Evolutionary conservation across 164 flowering plant genomes (phyloP).

Genomic region (Chimonanthus praecox): DNA sequence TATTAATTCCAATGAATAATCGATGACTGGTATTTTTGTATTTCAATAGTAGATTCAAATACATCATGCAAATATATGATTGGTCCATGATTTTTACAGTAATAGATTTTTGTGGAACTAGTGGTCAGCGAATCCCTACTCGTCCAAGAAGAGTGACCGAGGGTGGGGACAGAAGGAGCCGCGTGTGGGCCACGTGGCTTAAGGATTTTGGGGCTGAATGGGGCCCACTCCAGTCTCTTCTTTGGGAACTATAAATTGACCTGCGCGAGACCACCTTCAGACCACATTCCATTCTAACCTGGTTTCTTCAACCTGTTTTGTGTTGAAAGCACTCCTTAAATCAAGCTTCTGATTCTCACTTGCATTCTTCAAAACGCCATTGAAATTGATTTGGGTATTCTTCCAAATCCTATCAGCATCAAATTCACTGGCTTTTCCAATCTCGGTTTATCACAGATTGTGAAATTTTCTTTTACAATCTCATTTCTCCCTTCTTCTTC

Average conservation of each 20-base stretch:
- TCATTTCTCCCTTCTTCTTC: neutral
- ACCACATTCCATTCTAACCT: neutral
- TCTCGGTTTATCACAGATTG: neutral
- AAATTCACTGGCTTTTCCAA: neutral
- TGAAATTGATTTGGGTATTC: neutral
- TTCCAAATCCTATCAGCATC: neutral
- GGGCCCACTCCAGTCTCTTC: conserved; percentile 16
- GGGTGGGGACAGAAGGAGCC: neutral
- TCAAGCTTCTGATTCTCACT: no score
- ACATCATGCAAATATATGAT: no score
- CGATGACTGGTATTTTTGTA: no score
- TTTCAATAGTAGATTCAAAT: no score
- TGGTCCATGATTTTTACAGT: no score
- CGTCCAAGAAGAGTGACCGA: conserved; percentile 3
- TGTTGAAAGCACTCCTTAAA: neutral
- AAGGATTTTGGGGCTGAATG: neutral
- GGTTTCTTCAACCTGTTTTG: neutral
- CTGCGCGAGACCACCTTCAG: neutral
- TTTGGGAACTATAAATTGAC: conserved; percentile 11
- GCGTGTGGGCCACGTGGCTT: conserved; percentile 6
- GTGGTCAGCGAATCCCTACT: no score
- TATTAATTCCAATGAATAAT: no score
- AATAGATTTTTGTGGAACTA: no score
- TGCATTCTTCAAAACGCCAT: no score
- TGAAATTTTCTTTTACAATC: neutral